phyloP scores from a whole-genome alignment of 306 rosid genomes.

The Quercus rubra region DNA sequence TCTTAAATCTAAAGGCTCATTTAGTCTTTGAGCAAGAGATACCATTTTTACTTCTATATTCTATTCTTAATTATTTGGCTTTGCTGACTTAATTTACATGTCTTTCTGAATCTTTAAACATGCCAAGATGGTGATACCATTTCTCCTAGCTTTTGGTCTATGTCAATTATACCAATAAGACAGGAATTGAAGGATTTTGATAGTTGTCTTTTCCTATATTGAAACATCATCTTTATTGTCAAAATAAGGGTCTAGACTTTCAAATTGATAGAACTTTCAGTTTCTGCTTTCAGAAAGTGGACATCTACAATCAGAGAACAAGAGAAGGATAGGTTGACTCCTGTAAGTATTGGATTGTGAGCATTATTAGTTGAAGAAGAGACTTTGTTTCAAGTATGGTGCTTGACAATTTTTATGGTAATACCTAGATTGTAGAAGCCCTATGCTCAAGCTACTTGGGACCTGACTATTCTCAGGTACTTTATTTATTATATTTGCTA shows the following conservation, averaged over 20 bases:
- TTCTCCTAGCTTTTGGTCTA: background rate
- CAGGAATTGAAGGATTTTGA: background rate
- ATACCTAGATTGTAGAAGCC: slow-evolving; percentile 82
- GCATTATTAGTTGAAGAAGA: background rate
- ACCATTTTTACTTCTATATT: too few relatives aligned
- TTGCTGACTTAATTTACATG: background rate
- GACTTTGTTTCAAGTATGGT: slow-evolving; percentile 11
- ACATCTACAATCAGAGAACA: slow-evolving; percentile 69
- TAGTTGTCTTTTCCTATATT: background rate
- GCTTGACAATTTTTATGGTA: slow-evolving; percentile 26
- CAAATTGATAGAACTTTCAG: slow-evolving; percentile 20
- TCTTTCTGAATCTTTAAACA: background rate
- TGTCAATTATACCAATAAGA: background rate
- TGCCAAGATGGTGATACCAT: background rate
- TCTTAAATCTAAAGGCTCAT: too few relatives aligned
- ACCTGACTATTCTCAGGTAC: slow-evolving; percentile 88
- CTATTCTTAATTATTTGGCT: too few relatives aligned
- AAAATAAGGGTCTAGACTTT: background rate
- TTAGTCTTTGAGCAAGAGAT: background rate
- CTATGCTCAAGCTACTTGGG: slow-evolving; percentile 83
- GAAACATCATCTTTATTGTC: background rate
- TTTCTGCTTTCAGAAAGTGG: slow-evolving; percentile 81
- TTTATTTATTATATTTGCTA: slow-evolving; percentile 16
- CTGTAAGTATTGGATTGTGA: slow-evolving; percentile 55
- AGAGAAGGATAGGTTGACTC: slow-evolving; percentile 78